Evolutionary conservation across 1,139 yeast species (phyloP), one percentile per base, ranked within the genome.

Genomic region (Saccharomycopsis phalli): DNA sequence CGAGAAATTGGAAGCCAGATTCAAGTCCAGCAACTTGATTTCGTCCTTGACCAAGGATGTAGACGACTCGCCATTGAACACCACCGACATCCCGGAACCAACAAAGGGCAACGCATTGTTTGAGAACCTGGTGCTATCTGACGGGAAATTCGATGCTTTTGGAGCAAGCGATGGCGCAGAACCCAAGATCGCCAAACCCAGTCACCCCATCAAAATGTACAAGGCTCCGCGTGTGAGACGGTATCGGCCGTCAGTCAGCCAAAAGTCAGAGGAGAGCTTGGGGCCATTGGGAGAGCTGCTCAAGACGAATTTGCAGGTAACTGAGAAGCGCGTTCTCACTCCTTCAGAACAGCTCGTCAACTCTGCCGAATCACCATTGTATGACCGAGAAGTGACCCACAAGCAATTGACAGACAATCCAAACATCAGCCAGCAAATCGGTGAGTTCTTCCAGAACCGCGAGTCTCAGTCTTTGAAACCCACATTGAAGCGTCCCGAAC

Each of bases 351-450:
- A 49, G 26, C 37, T 60, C 14, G 54, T 66, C 1, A 59, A 62
- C 44, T 68, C 65, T 25, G 60, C 66, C 0, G 73, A 74, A 20
- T 72, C 70, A 3, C 81, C 81, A 3, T 57, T 74, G 36, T 74
- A 71, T 48, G 62, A 70, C 19, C 57, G 72, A 28, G 19, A 40
- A 8, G 16, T 31, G 6, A 31, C 11, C 18, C 38, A 31, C 42
- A 32, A 39, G 18, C 35, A 36, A 6, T 31, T 42, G 31, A 33
- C 47, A 16, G 34, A 30, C 18, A 33, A 39, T 40, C 36, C 41
- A 8, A 27, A 27, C 13, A 17, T 40, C 37, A 40, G 36, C 8
- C 11, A 14, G 16, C 42, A 40, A 34, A 34, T 30, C 36, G 47
- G 31, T n/a, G 37, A 29, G 41, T 42, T 11, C 27, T 42, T 16